Base-by-base conservation (phyloP, 1,284 basidiomycete genomes). In the Exobasidium rhododendri region DNA sequence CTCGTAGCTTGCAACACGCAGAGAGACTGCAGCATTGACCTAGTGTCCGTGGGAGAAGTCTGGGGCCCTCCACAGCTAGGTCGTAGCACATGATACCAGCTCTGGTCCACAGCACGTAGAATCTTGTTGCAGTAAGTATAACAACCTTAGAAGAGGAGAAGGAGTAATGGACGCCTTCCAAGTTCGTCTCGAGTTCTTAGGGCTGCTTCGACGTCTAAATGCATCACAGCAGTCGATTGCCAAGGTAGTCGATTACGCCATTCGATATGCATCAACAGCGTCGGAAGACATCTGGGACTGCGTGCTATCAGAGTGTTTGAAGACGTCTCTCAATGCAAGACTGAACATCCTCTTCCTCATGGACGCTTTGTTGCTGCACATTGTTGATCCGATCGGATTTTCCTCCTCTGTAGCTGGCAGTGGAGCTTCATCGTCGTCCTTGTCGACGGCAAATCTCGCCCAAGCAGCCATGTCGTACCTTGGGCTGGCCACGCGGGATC, bases 311-410 rank as follows among this genome's bases (percentile, higher is more conserved):
- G 90, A 94, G 82, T 65, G 64, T 46, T 40, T 86, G 74, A 92
- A 91, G 85, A 90, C 89, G 32, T 87, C 88, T 0, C 86, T 96
- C 30, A 96, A 97, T 80, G 86, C 88, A 28, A 86, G 91, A 22
- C 93, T 97, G 73, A 96, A 96, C 81, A 89, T 96, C 63, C 82
- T 97, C 0, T 93, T 94, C 80, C 88, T 94, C 75, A 85, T 97
- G 59, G 93, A 97, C 81, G 87, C 89, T 0, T 83, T 97, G 10
- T 58, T 81, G 30, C 31, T 66, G 60, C 26, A 59, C 47, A 35
- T 50, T 54, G 55, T 58, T 55, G 7, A 60, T 51, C 43, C 26
- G 30, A 14, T 58, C 22, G 43, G 40, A 24, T 57, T 28, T 40
- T 61, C 28, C 28, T 40, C 58, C 17, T 44, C 44, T 6, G 53